phyloP scores from a whole-genome alignment of 2,329 filamentous ascomycete genomes.

The Aspergillus pseudoterreus region DNA sequence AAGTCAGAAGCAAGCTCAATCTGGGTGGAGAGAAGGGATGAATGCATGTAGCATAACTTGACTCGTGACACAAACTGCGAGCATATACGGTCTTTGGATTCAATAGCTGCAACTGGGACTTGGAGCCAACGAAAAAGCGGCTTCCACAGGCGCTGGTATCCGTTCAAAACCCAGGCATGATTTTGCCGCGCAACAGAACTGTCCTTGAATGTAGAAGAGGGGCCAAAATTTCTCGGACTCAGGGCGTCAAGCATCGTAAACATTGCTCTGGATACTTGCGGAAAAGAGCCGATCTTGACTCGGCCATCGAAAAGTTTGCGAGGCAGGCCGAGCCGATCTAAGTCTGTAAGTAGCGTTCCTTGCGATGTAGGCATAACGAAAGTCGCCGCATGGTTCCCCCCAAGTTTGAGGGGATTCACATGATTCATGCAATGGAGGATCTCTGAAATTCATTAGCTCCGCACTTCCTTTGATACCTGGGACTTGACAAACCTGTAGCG shows the following conservation, averaged over 20 bases:
- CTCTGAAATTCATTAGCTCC: slow-evolving; percentile 35
- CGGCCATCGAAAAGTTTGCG: slow-evolving; percentile 23
- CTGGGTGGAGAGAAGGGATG: slow-evolving; percentile 20
- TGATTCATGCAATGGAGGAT: slow-evolving; percentile 42
- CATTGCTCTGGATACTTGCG: slow-evolving; percentile 21
- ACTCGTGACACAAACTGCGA: slow-evolving; percentile 26
- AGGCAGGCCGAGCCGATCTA: slow-evolving; percentile 31
- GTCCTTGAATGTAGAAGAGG: slow-evolving; percentile 13
- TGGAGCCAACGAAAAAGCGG: slow-evolving; percentile 27
- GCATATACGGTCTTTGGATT: slow-evolving; percentile 18
- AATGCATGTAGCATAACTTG: slow-evolving; percentile 19
- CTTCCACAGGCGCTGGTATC: slow-evolving; percentile 32
- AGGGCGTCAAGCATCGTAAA: slow-evolving; percentile 31
- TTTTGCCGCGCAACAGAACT: slow-evolving; percentile 27
- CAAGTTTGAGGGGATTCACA: slow-evolving; percentile 13
- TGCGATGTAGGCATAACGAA: slow-evolving; percentile 24
- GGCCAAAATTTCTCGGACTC: slow-evolving; percentile 11
- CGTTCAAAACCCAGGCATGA: slow-evolving; percentile 31
- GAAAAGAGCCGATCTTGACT: slow-evolving; percentile 25
- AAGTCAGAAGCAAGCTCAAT: slow-evolving; percentile 25
- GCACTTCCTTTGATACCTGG: slow-evolving; percentile 1
- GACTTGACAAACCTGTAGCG: slow-evolving; percentile 33
- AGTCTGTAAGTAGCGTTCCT: slow-evolving; percentile 23
- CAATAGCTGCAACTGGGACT: slow-evolving; percentile 8
- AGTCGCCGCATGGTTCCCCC: slow-evolving; percentile 6